These are phyloP conservation scores for Rhodosporidiobolus sp. DNA, from an alignment of 768 basidiomycete genomes.

Conservation along the genomic window DNA sequence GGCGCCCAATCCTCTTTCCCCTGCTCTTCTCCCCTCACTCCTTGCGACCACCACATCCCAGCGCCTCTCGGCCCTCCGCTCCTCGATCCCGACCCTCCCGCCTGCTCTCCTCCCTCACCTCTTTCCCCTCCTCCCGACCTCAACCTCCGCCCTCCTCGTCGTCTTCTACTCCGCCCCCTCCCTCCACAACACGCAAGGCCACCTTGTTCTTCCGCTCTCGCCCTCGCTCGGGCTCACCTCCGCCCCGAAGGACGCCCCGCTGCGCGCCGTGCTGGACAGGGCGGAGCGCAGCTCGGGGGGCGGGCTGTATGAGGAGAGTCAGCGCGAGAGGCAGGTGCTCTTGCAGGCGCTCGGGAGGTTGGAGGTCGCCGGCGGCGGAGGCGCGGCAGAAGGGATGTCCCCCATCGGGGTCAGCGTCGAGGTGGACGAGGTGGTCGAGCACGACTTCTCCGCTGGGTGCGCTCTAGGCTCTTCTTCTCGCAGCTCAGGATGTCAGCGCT, in stretches of 20 bases:
- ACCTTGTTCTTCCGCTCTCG: slow-evolving; percentile 57
- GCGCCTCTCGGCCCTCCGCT: neutral
- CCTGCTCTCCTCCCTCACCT: slow-evolving; percentile 56
- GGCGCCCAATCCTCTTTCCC: neutral
- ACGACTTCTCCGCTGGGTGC: slow-evolving; percentile 70
- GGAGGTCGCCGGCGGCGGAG: slow-evolving; percentile 61
- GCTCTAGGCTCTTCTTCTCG: slow-evolving; percentile 40
- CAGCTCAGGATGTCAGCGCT: too few species aligned
- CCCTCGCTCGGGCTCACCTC: slow-evolving; percentile 66
- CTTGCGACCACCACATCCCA: neutral
- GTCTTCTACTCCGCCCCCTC: slow-evolving; percentile 61
- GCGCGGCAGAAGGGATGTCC: slow-evolving; percentile 63
- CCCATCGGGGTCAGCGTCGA: slow-evolving; percentile 61
- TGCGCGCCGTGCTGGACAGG: slow-evolving; percentile 63
- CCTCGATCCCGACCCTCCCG: slow-evolving; percentile 58
- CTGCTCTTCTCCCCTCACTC: neutral
- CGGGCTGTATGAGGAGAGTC: slow-evolving; percentile 83
- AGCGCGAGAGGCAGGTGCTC: slow-evolving; percentile 65
- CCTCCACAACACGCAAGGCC: slow-evolving; percentile 68
- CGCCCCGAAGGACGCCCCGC: slow-evolving; percentile 62
- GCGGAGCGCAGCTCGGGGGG: slow-evolving; percentile 64
- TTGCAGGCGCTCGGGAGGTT: slow-evolving; percentile 65
- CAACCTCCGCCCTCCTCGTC: slow-evolving; percentile 63
- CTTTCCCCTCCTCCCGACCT: slow-evolving; percentile 76
- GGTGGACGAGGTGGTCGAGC: slow-evolving; percentile 51